phyloP scores from a whole-genome alignment of 176 grass and related monocot genomes.

The Ensete glaucum region DNA sequence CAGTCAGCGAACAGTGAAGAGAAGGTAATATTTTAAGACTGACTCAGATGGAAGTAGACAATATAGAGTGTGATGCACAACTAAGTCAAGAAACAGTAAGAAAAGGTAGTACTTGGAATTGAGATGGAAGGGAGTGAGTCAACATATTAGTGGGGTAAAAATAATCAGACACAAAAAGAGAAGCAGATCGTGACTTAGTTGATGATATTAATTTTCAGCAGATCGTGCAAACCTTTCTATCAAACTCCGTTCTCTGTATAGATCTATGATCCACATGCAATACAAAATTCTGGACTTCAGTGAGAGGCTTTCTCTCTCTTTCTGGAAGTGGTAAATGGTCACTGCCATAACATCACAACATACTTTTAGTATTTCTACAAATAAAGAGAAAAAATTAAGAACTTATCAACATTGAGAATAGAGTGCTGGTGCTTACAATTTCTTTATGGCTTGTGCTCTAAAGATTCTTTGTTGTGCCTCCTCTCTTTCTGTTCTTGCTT shows the following conservation, averaged over 20 bases:
- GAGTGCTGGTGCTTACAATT: constrained; percentile 37
- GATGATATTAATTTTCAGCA: no score
- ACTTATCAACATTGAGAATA: neutral
- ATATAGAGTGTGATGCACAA: no score
- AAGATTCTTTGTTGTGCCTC: constrained; percentile 55
- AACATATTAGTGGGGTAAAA: no score
- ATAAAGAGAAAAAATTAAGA: constrained; percentile 20
- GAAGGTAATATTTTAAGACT: no score
- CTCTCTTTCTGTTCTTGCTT: constrained; percentile 46
- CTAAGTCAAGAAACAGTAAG: no score
- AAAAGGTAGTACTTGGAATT: no score
- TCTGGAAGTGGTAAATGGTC: constrained; percentile 71
- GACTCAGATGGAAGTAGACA: no score
- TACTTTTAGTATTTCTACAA: constrained; percentile 4
- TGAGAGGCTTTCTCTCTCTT: constrained; percentile 79
- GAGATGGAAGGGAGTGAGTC: no score
- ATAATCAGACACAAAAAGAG: no score
- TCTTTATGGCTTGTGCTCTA: constrained; percentile 70
- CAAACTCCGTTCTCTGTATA: constrained; percentile 74
- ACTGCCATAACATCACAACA: constrained; percentile 29
- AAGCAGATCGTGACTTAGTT: no score
- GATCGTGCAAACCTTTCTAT: constrained; percentile 42
- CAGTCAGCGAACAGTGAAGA: no score
- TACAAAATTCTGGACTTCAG: constrained; percentile 67
- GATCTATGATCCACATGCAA: constrained; percentile 72